Percentiles rank a stretch among this genome's conserved stretches.
These are phyloP conservation scores for Fusarium siculi DNA, from an alignment of 2,329 filamentous ascomycete genomes.

Conservation along the genomic window DNA sequence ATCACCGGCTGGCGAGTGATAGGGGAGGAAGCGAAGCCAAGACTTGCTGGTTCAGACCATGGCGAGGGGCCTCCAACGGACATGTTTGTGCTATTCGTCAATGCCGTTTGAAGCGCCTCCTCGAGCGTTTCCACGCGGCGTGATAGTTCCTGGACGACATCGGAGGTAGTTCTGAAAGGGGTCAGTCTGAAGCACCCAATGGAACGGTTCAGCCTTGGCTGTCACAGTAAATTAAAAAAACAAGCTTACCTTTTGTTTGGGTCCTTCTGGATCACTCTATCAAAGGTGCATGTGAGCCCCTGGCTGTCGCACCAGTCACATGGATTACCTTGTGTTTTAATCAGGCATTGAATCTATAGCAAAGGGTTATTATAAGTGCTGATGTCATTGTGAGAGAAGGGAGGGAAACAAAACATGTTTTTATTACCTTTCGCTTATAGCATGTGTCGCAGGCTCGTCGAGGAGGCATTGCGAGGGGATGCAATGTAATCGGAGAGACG, in stretches of 20 bases:
- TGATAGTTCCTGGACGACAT: slow-evolving; percentile 35
- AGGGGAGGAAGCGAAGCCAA: slow-evolving; percentile 2
- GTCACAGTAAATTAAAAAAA: background rate
- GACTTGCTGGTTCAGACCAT: slow-evolving; percentile 9
- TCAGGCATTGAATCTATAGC: slow-evolving; percentile 38
- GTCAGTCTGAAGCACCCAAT: slow-evolving; percentile 6
- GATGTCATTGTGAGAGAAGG: background rate
- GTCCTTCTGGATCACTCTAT: slow-evolving; percentile 33
- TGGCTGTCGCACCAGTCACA: slow-evolving; percentile 41
- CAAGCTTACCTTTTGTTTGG: slow-evolving; percentile 30
- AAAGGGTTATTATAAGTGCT: background rate
- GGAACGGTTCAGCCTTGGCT: background rate
- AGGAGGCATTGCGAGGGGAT: slow-evolving; percentile 27
- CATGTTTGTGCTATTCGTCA: slow-evolving; percentile 3
- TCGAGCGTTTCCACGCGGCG: slow-evolving; percentile 34
- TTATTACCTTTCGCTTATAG: slow-evolving; percentile 37
- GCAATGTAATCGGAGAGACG: slow-evolving; percentile 30
- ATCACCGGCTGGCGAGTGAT: background rate
- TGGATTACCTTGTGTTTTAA: slow-evolving; percentile 22
- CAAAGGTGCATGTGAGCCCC: slow-evolving; percentile 35
- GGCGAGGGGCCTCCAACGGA: slow-evolving; percentile 13
- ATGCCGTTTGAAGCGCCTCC: slow-evolving; percentile 21
- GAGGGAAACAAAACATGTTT: background rate
- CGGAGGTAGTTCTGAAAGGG: slow-evolving; percentile 16
- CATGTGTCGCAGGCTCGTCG: slow-evolving; percentile 32